Evolutionary conservation across 1,139 yeast species (phyloP).

Genomic region (Candida sanyaensis): DNA sequence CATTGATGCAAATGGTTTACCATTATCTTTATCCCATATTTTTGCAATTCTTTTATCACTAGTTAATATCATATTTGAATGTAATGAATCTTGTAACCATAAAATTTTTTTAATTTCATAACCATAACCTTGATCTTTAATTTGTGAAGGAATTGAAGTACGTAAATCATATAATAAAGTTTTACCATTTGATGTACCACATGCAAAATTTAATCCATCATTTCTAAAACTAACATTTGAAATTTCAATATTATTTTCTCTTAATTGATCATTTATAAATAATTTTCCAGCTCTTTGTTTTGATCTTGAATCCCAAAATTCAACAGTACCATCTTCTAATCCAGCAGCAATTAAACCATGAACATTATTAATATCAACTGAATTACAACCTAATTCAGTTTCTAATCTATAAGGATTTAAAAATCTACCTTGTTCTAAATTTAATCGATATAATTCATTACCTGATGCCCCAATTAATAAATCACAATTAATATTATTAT

Average conservation of each 20-base stretch:
- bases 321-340: slow-evolving; percentile 87
- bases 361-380: slow-evolving; percentile 71
- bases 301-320: slow-evolving; percentile 97
- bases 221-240: slow-evolving; percentile 70
- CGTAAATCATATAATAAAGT: slow-evolving; percentile 85
- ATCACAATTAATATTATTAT: slow-evolving; percentile 81
- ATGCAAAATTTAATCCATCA: slow-evolving; percentile 89
- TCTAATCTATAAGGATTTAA: slow-evolving; percentile 83
- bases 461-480: slow-evolving; percentile 85
- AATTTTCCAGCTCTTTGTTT: slow-evolving; percentile 82
- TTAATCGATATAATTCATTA: slow-evolving; percentile 83
- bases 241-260: slow-evolving; percentile 46
- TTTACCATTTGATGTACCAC: slow-evolving; percentile 89
- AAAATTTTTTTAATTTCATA: slow-evolving; percentile 81
- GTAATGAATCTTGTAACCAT: slow-evolving; percentile 63
- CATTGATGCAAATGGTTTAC: slow-evolving; percentile 89
- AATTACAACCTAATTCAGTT: slow-evolving; percentile 71
- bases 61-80: slow-evolving; percentile 63
- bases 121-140: slow-evolving; percentile 97
- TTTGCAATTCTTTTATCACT: slow-evolving; percentile 92
- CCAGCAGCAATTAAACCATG: slow-evolving; percentile 89
- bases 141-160: slow-evolving; percentile 76
- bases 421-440: slow-evolving; percentile 91
- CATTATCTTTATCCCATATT: slow-evolving; percentile 79
- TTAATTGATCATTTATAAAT: slow-evolving; percentile 39